phyloP scores from a whole-genome alignment of 257 asterid genomes.

The Gentiana macrophylla region DNA sequence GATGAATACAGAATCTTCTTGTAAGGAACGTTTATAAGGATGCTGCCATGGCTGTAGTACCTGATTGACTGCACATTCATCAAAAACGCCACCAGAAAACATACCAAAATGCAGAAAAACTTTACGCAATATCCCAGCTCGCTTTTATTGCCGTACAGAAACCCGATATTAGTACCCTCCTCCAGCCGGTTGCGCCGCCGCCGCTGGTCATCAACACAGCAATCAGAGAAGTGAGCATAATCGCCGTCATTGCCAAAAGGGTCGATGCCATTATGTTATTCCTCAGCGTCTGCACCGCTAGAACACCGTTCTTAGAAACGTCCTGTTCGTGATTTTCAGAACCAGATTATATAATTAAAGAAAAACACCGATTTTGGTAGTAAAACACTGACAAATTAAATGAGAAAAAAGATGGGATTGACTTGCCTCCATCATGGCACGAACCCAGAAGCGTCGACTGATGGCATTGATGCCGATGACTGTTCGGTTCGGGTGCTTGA shows the following conservation, averaged over 20 bases:
- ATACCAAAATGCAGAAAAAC: constrained; percentile 53
- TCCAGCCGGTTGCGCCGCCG: background rate
- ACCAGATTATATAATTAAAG: background rate
- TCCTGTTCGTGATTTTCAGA: too few species aligned
- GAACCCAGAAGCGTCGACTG: constrained; percentile 90
- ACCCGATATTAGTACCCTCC: constrained; percentile 15
- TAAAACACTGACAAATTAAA: background rate
- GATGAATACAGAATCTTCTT: constrained; percentile 2
- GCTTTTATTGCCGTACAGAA: constrained; percentile 29
- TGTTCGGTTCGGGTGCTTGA: constrained; percentile 55
- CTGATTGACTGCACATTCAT: too few species aligned
- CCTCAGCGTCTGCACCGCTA: too few species aligned
- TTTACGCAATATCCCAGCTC: constrained; percentile 42
- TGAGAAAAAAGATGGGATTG: background rate
- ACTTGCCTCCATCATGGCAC: constrained; percentile 83
- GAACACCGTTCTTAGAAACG: constrained; percentile 1
- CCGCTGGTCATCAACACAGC: constrained; percentile 59
- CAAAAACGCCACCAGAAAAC: constrained; percentile 46
- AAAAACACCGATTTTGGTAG: background rate
- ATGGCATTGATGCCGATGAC: constrained; percentile 80
- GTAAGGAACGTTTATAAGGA: background rate
- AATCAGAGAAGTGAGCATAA: constrained; percentile 74
- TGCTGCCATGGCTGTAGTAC: too few species aligned
- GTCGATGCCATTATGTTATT: constrained; percentile 3
- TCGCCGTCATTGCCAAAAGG: constrained; percentile 68